Evolutionary conservation across 352 stramenopile genomes (phyloP).

Genomic region (Phytophthora lateralis): DNA sequence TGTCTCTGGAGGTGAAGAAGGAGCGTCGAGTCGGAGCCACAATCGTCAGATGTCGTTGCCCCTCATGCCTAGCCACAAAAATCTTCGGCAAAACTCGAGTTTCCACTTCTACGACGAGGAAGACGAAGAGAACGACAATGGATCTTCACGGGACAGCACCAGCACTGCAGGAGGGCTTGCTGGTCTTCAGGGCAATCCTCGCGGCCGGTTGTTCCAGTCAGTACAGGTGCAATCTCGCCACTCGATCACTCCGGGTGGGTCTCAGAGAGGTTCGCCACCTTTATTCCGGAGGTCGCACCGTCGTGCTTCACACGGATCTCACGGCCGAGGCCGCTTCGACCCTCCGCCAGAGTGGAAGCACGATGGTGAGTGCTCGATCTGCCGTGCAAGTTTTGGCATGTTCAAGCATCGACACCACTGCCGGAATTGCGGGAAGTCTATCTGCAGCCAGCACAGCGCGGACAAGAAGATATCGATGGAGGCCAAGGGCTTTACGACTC

Average conservation of each 20-base stretch:
- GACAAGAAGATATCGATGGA: conserved; percentile 81
- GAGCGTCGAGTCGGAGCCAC: conserved; percentile 20
- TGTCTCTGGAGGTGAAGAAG: conserved; percentile 10
- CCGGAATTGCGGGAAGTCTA: conserved; percentile 83
- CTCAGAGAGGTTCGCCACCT: conserved; percentile 29
- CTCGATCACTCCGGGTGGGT: conserved; percentile 19
- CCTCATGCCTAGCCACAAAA: conserved; percentile 58
- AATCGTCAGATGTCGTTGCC: conserved; percentile 61
- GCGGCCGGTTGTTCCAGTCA: conserved; percentile 28
- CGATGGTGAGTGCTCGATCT: conserved; percentile 82
- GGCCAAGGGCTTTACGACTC: conserved; percentile 74
- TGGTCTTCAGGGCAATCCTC: conserved; percentile 7
- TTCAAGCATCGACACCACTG: conserved; percentile 89
- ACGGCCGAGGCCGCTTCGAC: conserved; percentile 42
- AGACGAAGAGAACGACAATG: conserved; percentile 31
- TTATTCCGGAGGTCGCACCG: conserved; percentile 30
- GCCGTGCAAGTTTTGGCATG: conserved; percentile 75
- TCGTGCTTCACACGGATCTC: conserved; percentile 34
- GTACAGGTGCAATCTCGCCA: conserved; percentile 18
- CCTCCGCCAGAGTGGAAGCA: conserved; percentile 75
- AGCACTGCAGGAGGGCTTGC: conserved; percentile 19
- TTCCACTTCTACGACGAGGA: conserved; percentile 29
- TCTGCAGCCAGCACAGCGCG: conserved; percentile 82
- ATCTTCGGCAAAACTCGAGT: conserved; percentile 25
- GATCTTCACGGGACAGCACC: conserved; percentile 28